A percentile compares a stretch with the other conserved stretches of the same genome.
phyloP scores from a whole-genome alignment of 768 basidiomycete species.

The Fibroporia radiculosa region DNA sequence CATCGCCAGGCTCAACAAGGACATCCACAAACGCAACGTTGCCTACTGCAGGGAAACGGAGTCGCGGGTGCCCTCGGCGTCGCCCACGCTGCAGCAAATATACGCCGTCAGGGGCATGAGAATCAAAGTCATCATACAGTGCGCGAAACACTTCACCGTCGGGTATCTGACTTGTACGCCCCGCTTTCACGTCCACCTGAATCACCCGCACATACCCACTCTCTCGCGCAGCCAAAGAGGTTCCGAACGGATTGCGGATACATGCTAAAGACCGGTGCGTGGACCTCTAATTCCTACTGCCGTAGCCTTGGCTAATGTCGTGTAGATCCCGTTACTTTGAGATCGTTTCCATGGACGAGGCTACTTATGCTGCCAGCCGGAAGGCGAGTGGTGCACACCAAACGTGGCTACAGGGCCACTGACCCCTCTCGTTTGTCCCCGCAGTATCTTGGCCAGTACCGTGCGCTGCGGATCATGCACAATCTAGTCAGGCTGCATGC shows the following conservation, averaged over 20 bases:
- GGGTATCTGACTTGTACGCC: constrained; percentile 33
- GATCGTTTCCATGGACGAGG: constrained; percentile 38
- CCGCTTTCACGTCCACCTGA: not conserved
- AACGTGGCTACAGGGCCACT: not conserved
- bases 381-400: constrained; percentile 13
- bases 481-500: constrained; percentile 33
- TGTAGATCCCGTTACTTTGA: constrained; percentile 35
- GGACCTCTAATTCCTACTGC: not conserved
- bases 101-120: constrained; percentile 8
- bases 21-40: constrained; percentile 34
- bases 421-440: not conserved
- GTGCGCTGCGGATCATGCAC: constrained; percentile 38
- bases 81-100: not conserved
- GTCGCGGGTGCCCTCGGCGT: constrained; percentile 19
- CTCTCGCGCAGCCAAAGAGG: constrained; percentile 18
- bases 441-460: constrained; percentile 43
- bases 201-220: not conserved
- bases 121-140: constrained; percentile 36
- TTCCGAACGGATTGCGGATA: constrained; percentile 26
- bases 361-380: constrained; percentile 34
- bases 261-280: constrained; percentile 23
- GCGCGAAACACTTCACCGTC: constrained; percentile 32
- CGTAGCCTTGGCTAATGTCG: constrained; percentile 4
- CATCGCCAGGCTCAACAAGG: constrained; percentile 30
- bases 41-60: constrained; percentile 9